Evolutionary conservation across 2,329 filamentous ascomycete species (phyloP), one percentile per base, ranked within the genome.

Genomic region (Phoma sp.): DNA sequence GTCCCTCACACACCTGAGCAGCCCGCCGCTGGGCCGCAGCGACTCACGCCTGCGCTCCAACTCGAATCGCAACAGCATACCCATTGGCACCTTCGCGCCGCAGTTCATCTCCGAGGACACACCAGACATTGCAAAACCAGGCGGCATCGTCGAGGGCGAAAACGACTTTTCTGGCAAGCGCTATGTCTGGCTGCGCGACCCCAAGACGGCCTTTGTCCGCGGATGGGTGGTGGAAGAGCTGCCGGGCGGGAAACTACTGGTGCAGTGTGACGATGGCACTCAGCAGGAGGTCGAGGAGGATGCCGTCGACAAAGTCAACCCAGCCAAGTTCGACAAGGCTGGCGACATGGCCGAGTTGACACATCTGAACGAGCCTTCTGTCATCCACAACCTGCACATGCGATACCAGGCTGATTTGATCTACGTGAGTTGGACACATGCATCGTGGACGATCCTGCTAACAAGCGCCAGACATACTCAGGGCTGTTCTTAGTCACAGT

Each of bases 271-370:
- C 57, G 91, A 97, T 82, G 93, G 92, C 66, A 90, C 95, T 87
- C 92, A 96, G 86, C 88, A 92, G 64, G 90, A 96, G 71, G 88
- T 95, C 43, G 88, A 93, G 62, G 79, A 85, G 45, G 93, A 98
- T 67, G 89, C 87, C 66, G 92, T 97, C 64, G 96, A 99, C 82
- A 98, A 97, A 78, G 96, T 99, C 80, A 99, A 99, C 77, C 95
- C 95, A 39, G 93, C 93, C 69, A 99, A 99, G 75, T 99, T 99
- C 78, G 95, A 99, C 84, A 99, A 97, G 78, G 93, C 93, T 61
- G 92, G 96, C 78, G 96, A 99, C 76, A 99, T 99, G 95, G 95
- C 96, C 20, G 95, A 99, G 75, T 84, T 99, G 70, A 99, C 95
- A 5, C 95, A 99, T 76, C 81, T 99, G 60, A 99, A 99, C 77